Conservation (phyloP, 2,329 filamentous ascomycete genomes). For the Mariannaea elegans region DNA sequence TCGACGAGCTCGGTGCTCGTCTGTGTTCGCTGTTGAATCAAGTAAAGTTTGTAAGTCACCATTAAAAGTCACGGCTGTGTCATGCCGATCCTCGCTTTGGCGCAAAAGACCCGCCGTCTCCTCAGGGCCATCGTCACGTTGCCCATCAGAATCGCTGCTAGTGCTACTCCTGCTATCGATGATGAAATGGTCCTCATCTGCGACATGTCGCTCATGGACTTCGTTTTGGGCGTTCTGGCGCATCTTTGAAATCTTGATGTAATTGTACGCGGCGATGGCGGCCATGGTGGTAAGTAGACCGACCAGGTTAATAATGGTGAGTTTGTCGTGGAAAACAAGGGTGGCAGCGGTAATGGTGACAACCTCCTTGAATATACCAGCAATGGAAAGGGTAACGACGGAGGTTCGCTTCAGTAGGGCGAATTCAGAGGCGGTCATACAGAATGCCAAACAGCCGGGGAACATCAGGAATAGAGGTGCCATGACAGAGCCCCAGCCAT, state of each 20-base stretch:
- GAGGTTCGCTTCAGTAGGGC: slow-evolving; percentile 93
- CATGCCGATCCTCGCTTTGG: slow-evolving; percentile 47
- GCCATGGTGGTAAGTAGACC: slow-evolving; percentile 88
- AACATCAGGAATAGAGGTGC: slow-evolving; percentile 83
- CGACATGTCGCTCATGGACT: slow-evolving; percentile 54
- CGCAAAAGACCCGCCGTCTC: slow-evolving; percentile 57
- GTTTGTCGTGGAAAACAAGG: slow-evolving; percentile 85
- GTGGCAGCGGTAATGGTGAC: slow-evolving; percentile 92
- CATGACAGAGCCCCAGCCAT: slow-evolving; percentile 72
- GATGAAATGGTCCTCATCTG: slow-evolving; percentile 44
- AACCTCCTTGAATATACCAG: slow-evolving; percentile 98
- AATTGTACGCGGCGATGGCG: slow-evolving; percentile 92
- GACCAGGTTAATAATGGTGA: slow-evolving; percentile 87
- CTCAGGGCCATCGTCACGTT: slow-evolving; percentile 51
- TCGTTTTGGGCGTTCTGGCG: slow-evolving; percentile 72
- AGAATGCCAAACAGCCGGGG: slow-evolving; percentile 89
- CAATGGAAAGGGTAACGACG: slow-evolving; percentile 95
- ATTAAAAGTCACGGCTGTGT: slow-evolving; percentile 51
- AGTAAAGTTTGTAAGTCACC: slow-evolving; percentile 52
- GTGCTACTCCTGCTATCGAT: slow-evolving; percentile 48
- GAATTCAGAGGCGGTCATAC: slow-evolving; percentile 97
- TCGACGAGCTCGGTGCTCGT: slow-evolving; percentile 27
- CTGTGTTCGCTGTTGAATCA: slow-evolving; percentile 28
- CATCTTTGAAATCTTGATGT: slow-evolving; percentile 93
- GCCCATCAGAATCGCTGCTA: slow-evolving; percentile 53